Base-by-base conservation (phyloP, 1,284 basidiomycete genomes). In the Malassezia pachydermatis region DNA sequence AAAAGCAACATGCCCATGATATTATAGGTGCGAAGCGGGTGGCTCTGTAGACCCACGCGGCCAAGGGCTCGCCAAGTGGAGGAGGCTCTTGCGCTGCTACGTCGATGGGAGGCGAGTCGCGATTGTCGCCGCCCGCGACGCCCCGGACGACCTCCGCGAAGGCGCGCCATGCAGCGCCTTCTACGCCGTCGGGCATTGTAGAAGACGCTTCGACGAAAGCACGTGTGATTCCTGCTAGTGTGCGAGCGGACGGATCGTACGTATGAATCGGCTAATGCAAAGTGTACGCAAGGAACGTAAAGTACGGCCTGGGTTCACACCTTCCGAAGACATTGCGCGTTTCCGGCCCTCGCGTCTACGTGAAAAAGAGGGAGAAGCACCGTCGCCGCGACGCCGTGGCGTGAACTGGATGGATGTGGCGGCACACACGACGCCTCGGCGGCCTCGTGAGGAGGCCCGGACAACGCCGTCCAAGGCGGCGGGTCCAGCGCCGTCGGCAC, bases 181-280 rank as follows among this genome's bases (percentile, higher is more conserved):
- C 29, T n/a, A 24, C 41, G 38, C 50, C 50, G 28, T 52, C 50
- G 19, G 50, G 50, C 23, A 47, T 52, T 19, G 50, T 52, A 8
- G 33, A 19, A 11, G 40, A 32, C 19, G 29, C 14, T 6, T n/a
- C 19, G 25, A 10, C 37, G 16, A 22, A 38, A 5, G 45, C 33
- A 3, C 22, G 32, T 7, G 44, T 52, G 2, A 30, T 52, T 11
- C 50, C 50, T 5, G 23, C 38, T 3, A 52, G 50, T 27, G 41
- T 47, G 11, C 50, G 50, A 11, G 50, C 50, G 2, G 50, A 52
- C 39, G 50, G 50, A 22, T 52, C 50, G 49, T 50, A 45, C 16
- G 48, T 50, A 22, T n/a, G 10, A 10, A 5, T 11, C 17, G 14
- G 14, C 48, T 50, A 20, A 50, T 16, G 11, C 40, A 20, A 10